Percentiles rank a stretch among this genome's conserved stretches.
Evolutionary conservation across 805 yeast genomes (phyloP).

Genomic region (Brettanomyces custersianus): DNA sequence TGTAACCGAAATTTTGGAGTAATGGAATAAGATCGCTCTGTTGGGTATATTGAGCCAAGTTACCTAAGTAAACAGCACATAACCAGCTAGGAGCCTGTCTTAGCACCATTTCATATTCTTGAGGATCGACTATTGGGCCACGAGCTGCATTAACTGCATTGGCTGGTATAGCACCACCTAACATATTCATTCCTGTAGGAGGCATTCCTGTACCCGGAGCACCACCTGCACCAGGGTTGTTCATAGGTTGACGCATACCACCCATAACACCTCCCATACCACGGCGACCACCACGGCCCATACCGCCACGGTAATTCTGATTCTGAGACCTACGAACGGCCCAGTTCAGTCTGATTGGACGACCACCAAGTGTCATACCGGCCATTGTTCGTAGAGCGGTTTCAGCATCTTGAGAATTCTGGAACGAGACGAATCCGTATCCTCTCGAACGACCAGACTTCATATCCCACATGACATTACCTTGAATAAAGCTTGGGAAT

Average conservation of each 20-base stretch:
- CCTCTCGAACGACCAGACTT: conserved; percentile 88
- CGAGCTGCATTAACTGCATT: not conserved
- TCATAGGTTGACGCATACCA: conserved; percentile 3
- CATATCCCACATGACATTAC: conserved; percentile 97
- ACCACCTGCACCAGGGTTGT: conserved; percentile 5
- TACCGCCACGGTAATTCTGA: conserved; percentile 4
- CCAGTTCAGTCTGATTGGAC: conserved; percentile 82
- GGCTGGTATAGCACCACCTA: conserved; percentile 1
- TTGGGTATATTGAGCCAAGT: conserved; percentile 67
- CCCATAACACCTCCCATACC: conserved; percentile 3
- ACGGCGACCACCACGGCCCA: conserved; percentile 1
- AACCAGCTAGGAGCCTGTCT: conserved; percentile 78
- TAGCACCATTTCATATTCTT: conserved; percentile 55
- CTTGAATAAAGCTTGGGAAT: conserved; percentile 60
- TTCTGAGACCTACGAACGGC: conserved; percentile 60
- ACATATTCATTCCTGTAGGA: conserved; percentile 2
- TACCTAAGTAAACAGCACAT: conserved; percentile 82
- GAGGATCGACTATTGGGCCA: conserved; percentile 15
- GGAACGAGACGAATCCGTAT: conserved; percentile 81
- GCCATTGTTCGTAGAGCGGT: conserved; percentile 64
- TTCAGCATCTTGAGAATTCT: conserved; percentile 60
- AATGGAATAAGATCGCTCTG: conserved; percentile 67
- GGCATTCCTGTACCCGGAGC: conserved; percentile 4
- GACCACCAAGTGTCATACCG: conserved; percentile 62
- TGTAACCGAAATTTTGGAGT: conserved; percentile 71